Base-by-base conservation (phyloP, 495 filamentous ascomycete species). In the Lepraria neglecta region DNA sequence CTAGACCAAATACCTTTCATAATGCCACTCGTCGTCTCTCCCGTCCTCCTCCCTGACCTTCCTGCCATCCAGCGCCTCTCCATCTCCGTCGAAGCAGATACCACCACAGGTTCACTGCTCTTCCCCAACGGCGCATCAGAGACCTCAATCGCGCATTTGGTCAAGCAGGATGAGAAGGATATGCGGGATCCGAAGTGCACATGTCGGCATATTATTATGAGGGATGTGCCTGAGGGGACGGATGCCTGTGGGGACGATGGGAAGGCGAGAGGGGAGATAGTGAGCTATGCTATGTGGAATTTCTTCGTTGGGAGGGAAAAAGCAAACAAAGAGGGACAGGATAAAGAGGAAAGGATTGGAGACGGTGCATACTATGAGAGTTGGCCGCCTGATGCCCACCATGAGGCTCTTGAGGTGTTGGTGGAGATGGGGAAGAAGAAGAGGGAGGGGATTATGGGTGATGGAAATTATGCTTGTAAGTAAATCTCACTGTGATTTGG, bases 261-360 rank as follows among this genome's bases (percentile, higher is more conserved):
- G 19, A 10, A 12, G 21, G 24, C 17, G 17, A 43, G 19, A 7
- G 58, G 58, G 28, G 46, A 60, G 27, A 28, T 27, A 6, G 48
- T 60, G 15, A 60, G 58, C 47, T 52, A 57, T 57, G 54, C 54
- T 9, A 3, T 44, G 35, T 57, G 54, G 54, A 44, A 57, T 28
- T 57, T 57, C 17, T 45, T 57, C 10, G 54, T 57, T 46, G 28
- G 17, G 43, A 17, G 43, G 7, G 27, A 33, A 27, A 33, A 58
- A 27, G 17, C 11, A 4, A 19, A 24, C 15, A 54, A 14, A 6
- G 3, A 0, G 10, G 28, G 17, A 2, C 28, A 19, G 28, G 14
- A 27, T n/a, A 5, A 14, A 1, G 38, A 56, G 7, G 38, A n/a
- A 14, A n/a, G 38, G 28, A 9, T 19, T 27, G 21, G 15, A 45